Evolutionary conservation across 106 monocot species (phyloP).

Genomic region (Vanilla planifolia): DNA sequence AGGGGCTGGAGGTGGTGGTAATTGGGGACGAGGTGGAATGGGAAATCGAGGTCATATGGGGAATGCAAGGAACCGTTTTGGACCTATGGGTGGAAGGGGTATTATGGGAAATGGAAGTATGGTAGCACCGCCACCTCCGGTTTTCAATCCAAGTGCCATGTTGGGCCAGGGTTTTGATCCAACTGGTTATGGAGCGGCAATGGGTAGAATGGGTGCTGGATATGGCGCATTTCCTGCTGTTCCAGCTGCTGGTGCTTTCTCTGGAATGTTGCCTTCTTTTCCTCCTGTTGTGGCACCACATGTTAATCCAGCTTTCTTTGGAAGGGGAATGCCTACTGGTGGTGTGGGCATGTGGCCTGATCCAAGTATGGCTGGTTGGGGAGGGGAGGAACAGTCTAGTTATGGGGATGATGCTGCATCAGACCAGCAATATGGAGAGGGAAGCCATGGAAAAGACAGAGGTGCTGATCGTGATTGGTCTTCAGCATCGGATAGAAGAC

Average conservation of each 20-base stretch:
- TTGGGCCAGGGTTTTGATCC: conserved; percentile 83
- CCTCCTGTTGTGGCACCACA: conserved; percentile 83
- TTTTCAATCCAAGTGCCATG: conserved; percentile 58
- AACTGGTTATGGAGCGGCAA: conserved; percentile 58
- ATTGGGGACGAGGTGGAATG: conserved; percentile 36
- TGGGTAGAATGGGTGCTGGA: conserved; percentile 74
- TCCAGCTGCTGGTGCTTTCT: conserved; percentile 47
- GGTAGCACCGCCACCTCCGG: conserved; percentile 55
- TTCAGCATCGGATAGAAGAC: conserved; percentile 48
- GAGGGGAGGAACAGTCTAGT: conserved; percentile 75
- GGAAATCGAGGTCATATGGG: conserved; percentile 60
- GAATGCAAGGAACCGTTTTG: conserved; percentile 63
- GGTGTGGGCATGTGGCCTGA: conserved; percentile 84
- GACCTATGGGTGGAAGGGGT: conserved; percentile 57
- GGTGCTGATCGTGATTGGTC: conserved; percentile 54
- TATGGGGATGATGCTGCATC: conserved; percentile 86
- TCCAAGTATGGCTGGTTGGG: conserved; percentile 69
- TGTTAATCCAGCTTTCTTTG: conserved; percentile 90
- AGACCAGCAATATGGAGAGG: conserved; percentile 83
- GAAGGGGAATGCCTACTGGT: conserved; percentile 55
- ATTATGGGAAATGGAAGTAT: conserved; percentile 84
- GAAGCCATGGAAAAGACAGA: conserved; percentile 61
- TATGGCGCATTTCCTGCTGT: conserved; percentile 78
- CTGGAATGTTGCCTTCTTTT: conserved; percentile 77
- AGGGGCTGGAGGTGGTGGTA: conserved; percentile 27